Evolutionary conservation across 2,329 filamentous ascomycete species (phyloP), one percentile per base, ranked within the genome.

Genomic region (Ceratocystis alfenasii): DNA sequence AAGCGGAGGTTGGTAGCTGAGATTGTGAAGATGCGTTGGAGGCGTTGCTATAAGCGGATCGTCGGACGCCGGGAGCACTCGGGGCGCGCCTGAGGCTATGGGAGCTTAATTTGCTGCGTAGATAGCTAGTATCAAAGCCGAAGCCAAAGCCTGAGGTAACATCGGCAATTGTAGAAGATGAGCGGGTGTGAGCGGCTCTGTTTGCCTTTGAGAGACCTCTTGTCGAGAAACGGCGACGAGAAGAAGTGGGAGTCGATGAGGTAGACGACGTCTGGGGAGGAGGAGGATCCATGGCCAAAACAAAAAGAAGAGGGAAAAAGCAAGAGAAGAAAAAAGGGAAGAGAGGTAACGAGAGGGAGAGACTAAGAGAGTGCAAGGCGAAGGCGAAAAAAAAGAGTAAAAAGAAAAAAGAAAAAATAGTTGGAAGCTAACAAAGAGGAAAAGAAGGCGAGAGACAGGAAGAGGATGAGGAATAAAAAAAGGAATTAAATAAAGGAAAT

Each of bases 91-190:
- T 81, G 73, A 86, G 78, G 74, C 81, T 85, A 72, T 81, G 80
- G 70, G 83, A 84, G 80, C 83, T 86, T 75, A 80, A 80, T 78
- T 84, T 81, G 78, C 81, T 85, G 75, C 80, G 78, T 71, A 85
- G 75, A 70, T 81, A 84, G 71, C 77, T 77, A 75, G 79, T 76
- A 77, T 84, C 82, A 76, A 79, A 77, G 70, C 69, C 80, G 76
- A 80, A 75, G 73, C 76, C 78, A 72, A 77, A 78, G 62, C 76
- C 79, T 69, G 79, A 77, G 70, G 76, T 75, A 72, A 81, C 77
- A 69, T 78, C 76, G 70, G 64, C 66, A 46, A 65, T 44, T 17
- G 66, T 67, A 20, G 66, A 67, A 12, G 66, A 67, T 17, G 66
- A 67, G 46, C 66, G 66, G 36, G 63, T 60, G 36, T 67, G 66